Percentiles rank a stretch among this genome's conserved stretches.
phyloP scores from a whole-genome alignment of 257 asterid genomes.

The Prunella vulgaris region DNA sequence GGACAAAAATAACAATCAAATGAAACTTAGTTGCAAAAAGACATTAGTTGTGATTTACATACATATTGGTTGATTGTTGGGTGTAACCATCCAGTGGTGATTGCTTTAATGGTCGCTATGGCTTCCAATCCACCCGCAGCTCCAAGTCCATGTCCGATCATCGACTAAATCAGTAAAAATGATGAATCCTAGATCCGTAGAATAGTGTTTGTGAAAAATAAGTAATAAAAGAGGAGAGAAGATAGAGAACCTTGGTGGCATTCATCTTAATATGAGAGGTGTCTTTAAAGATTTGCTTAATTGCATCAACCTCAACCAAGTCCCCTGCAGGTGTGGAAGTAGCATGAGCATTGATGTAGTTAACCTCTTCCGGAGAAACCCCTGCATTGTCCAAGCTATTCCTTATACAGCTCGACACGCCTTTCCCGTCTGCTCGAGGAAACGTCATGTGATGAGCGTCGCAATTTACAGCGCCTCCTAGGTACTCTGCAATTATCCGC shows the following conservation, averaged over 20 bases:
- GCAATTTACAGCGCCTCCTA: slow-evolving; percentile 39
- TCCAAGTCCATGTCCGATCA: slow-evolving; percentile 10
- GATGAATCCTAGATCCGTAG: no score
- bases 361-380: slow-evolving; percentile 58
- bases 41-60: neutral
- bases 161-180: neutral
- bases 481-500: slow-evolving; percentile 29
- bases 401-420: slow-evolving; percentile 37
- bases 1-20: neutral
- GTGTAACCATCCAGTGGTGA: slow-evolving; percentile 15
- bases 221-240: neutral
- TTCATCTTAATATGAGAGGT: slow-evolving; percentile 52
- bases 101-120: slow-evolving; percentile 28
- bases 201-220: no score
- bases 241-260: slow-evolving; percentile 40
- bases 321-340: slow-evolving; percentile 59
- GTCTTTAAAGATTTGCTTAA: slow-evolving; percentile 46
- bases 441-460: slow-evolving; percentile 40
- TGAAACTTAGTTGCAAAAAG: neutral
- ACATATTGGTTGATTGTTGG: slow-evolving; percentile 25
- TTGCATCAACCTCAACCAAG: slow-evolving; percentile 47
- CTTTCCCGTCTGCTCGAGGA: slow-evolving; percentile 40
- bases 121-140: slow-evolving; percentile 32
- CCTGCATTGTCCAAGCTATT: slow-evolving; percentile 29
- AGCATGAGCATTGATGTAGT: slow-evolving; percentile 56